phyloP scores from a whole-genome alignment of 148 eudicot species.

The Hydrangea macrophylla region DNA sequence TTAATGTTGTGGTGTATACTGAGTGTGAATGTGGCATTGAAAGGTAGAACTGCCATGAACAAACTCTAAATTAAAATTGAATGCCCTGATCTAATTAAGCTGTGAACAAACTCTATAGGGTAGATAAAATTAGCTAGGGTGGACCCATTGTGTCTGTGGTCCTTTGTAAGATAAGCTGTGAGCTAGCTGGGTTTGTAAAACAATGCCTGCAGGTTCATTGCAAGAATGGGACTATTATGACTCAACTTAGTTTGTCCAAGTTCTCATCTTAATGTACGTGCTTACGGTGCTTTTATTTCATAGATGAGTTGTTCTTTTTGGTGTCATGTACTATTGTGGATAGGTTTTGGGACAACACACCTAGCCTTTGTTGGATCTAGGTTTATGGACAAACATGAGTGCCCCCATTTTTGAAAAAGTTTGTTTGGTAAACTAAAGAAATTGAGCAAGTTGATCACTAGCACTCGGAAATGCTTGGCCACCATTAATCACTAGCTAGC shows the following conservation, averaged over 20 bases:
- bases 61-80: not conserved
- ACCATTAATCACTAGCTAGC: too few species aligned
- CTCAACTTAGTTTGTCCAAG: not conserved
- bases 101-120: not conserved
- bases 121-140: not conserved
- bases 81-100: not conserved
- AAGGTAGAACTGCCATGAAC: not conserved
- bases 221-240: not conserved
- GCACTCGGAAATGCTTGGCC: too few species aligned
- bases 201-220: not conserved
- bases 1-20: not conserved
- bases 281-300: not conserved
- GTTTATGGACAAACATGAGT: not conserved
- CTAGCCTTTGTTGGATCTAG: not conserved
- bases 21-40: not conserved
- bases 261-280: not conserved
- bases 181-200: not conserved
- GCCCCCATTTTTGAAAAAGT: too few species aligned
- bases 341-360: not conserved
- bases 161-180: not conserved
- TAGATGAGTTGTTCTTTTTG: not conserved
- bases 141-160: not conserved
- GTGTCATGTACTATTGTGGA: not conserved
- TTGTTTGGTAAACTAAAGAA: too few species aligned
- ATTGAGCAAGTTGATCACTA: too few species aligned